Evolutionary conservation across 495 filamentous ascomycete genomes (phyloP), one percentile per base, ranked within the genome.

Genomic region (Cercophora scortea): DNA sequence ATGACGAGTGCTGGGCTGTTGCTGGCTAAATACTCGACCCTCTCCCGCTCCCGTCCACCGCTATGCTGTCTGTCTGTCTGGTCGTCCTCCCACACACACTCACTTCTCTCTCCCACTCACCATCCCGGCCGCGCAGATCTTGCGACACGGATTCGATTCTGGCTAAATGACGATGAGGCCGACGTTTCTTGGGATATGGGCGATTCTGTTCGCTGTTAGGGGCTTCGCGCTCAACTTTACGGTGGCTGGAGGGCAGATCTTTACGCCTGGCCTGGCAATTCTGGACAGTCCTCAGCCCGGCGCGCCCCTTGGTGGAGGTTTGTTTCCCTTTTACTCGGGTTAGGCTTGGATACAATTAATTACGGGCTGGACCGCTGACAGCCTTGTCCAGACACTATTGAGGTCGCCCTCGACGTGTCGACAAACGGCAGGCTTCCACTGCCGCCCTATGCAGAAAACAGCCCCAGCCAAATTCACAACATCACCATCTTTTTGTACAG

Each of bases 401-500:
- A 87, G 44, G 68, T 87, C 45, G 79, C 83, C 42, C 75, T 87
- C 43, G 83, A 87, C 60, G 78, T 86, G 38, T 79, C 79, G 11
- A 79, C 81, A 18, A 75, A 86, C 61, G 84, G 84, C 59, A 71
- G 78, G 44, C 68, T 87, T 33, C 70, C 69, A 5, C 70, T 82
- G 11, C 82, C 79, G n/a, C 79, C 77, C 0, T 79, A 79, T 43
- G 53, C 68, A 15, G 62, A 65, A 10, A 71, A 80, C 54, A 68
- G 67, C 8, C 59, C 70, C 5, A 81, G 75, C 41, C 67, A 65
- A 50, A 79, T 87, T 53, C 76, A 80, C 67, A 77, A 79, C 61
- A 80, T 86, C 66, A 82, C 73, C 43, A 71, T 87, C 38, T 86
- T 87, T 64, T 72, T 87, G 25, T 85, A 76, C 51, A 83, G 79